phyloP scores from a whole-genome alignment of 2,329 filamentous ascomycete species.

The Sarocladium strictum region DNA sequence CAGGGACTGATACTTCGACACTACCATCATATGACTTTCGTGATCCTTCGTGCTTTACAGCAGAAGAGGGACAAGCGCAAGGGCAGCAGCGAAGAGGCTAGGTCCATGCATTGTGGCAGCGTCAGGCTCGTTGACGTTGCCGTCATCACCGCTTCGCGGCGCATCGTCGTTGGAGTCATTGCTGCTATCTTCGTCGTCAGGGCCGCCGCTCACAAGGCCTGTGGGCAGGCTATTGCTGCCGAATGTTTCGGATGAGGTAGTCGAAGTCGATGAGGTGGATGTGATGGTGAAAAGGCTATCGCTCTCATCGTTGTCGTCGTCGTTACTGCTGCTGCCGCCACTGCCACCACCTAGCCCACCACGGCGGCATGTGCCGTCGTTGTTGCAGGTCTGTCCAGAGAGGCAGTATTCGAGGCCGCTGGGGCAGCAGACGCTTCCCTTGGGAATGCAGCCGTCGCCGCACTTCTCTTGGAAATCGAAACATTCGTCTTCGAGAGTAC shows the following conservation, averaged over 20 bases:
- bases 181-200: background rate
- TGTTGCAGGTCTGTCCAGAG: constrained; percentile 10
- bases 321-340: background rate
- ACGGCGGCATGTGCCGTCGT: constrained; percentile 10
- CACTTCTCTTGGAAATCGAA: constrained; percentile 13
- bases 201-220: background rate
- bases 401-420: constrained; percentile 10
- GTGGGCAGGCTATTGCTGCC: background rate
- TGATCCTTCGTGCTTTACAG: too few relatives aligned
- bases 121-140: background rate
- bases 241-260: background rate
- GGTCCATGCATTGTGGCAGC: background rate
- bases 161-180: background rate
- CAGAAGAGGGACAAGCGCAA: background rate
- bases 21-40: too few relatives aligned
- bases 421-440: constrained; percentile 13
- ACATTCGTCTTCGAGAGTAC: background rate
- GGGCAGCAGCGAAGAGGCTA: background rate
- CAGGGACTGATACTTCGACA: too few relatives aligned
- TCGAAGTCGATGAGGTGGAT: background rate
- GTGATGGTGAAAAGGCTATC: background rate
- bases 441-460: constrained; percentile 16
- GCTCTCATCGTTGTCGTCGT: background rate
- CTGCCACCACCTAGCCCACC: background rate
- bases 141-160: background rate